Evolutionary conservation across 2,329 filamentous ascomycete species (phyloP), one percentile per base, ranked within the genome.

Genomic region (Colletotrichum musicola): DNA sequence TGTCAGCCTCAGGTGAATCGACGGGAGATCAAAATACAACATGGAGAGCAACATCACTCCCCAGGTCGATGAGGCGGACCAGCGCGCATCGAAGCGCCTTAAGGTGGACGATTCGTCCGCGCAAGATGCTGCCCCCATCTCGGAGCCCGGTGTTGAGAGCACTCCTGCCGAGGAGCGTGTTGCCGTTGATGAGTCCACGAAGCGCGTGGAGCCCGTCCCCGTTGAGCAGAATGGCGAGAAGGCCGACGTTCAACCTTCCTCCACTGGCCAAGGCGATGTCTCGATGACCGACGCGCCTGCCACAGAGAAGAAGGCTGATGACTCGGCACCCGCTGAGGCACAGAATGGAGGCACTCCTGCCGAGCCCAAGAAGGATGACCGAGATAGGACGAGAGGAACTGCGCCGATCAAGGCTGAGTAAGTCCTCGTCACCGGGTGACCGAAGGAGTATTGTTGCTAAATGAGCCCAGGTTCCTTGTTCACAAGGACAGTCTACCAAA

Each of bases 401-500:
- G 78, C 80, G 2, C 75, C 78, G 6, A 77, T 81, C 60, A 81
- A 81, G 71, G 72, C 78, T 22, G 78, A 81, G 80, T 81, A 69
- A 73, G 78, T 71, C n/a, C 3, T 2, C 9, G 6, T 38, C 3
- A 38, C 27, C 66, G 27, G 62, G 27, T 47, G 12, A 9, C 20
- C 27, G 20, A 53, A n/a, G n/a, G 10, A 13, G 49, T 53, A 54
- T 53, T 4, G 20, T 12, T 13, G 38, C 27, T 72, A 49, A 70
- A 18, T 16, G 5, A 50, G 35, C 50, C n/a, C 53, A 80, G 79
- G 64, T 81, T 78, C 71, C 74, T 80, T 44, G 72, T 81, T 57
- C 71, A 59, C 51, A 70, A 40, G 62, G 47, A 74, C 73, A 68
- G 44, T 18, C 40, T 77, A 83, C 88, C 69, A 87, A 92, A 74